Evolutionary conservation across 495 filamentous ascomycete species (phyloP).

Genomic region (Xylaria flabelliformis): DNA sequence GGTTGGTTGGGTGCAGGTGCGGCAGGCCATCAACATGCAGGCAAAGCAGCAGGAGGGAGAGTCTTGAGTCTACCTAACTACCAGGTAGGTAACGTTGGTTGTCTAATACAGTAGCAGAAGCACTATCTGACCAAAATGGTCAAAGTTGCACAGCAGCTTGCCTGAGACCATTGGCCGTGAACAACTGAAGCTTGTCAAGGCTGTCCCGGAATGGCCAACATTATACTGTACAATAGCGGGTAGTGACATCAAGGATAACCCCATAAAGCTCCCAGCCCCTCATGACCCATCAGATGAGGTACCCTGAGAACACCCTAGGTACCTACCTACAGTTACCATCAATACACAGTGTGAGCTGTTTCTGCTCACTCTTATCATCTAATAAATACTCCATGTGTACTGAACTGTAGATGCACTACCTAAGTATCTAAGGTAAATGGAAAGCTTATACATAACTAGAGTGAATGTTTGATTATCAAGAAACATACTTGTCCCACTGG

Average conservation of each 20-base stretch:
- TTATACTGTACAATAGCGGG: conserved; percentile 19
- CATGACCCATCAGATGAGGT: neutral
- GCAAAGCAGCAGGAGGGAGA: conserved; percentile 19
- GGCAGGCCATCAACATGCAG: conserved; percentile 5
- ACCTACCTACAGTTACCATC: neutral
- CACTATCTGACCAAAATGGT: neutral
- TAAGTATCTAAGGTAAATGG: neutral
- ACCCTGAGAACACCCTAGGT: neutral
- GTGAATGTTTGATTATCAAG: neutral
- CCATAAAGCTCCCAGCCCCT: neutral
- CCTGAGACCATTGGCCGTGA: conserved; percentile 3
- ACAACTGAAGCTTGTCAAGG: neutral
- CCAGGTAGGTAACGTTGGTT: too few species aligned
- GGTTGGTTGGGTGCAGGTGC: conserved; percentile 19
- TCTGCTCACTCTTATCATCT: neutral
- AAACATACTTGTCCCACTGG: neutral
- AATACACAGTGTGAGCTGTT: neutral
- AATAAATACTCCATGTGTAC: neutral
- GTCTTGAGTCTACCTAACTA: conserved; percentile 8
- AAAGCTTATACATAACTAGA: neutral
- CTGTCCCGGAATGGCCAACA: neutral
- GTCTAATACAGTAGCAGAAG: neutral
- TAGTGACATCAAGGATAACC: conserved; percentile 27
- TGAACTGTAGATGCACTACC: neutral
- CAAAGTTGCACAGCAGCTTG: neutral